Evolutionary conservation across 768 basidiomycete genomes (phyloP).

Genomic region (Agrocybe pediades): DNA sequence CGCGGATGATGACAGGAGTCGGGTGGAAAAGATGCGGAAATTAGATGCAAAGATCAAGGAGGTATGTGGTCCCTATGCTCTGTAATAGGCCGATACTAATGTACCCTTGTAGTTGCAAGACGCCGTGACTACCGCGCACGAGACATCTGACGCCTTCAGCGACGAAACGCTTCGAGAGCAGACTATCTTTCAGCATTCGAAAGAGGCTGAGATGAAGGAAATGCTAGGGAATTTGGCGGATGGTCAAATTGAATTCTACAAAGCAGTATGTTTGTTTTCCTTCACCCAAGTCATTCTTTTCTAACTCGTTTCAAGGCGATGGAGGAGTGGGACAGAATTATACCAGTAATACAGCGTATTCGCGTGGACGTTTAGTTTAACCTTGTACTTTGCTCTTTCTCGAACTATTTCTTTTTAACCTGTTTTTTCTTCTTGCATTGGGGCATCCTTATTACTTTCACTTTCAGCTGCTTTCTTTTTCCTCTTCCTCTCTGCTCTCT

Average conservation of each 20-base stretch:
- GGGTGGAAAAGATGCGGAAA: constrained; percentile 93
- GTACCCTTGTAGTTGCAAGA: constrained; percentile 76
- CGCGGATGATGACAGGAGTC: constrained; percentile 88
- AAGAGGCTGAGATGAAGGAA: constrained; percentile 97
- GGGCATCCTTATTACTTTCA: constrained; percentile 19
- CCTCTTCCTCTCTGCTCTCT: too few relatives aligned
- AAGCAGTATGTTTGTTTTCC: constrained; percentile 55
- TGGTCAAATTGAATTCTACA: constrained; percentile 94
- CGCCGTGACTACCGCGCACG: constrained; percentile 92
- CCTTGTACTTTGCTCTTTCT: constrained; percentile 2
- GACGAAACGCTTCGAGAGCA: constrained; percentile 94
- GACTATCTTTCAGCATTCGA: constrained; percentile 83
- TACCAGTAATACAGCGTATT: constrained; percentile 91
- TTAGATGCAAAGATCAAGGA: constrained; percentile 95
- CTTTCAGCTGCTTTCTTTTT: constrained; percentile 3
- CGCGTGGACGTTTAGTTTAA: constrained; percentile 79
- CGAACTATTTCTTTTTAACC: constrained; percentile 14
- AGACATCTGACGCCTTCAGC: constrained; percentile 95
- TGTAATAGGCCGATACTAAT: constrained; percentile 5
- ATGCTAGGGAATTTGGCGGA: constrained; percentile 88
- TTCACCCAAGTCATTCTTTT: not conserved
- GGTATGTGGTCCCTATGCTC: constrained; percentile 43
- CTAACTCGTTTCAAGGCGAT: constrained; percentile 58
- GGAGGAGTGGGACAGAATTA: constrained; percentile 97
- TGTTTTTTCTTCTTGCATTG: constrained; percentile 26